These are phyloP conservation scores for Phytophthora cactorum DNA, from an alignment of 352 stramenopile genomes.

Conservation along the genomic window DNA sequence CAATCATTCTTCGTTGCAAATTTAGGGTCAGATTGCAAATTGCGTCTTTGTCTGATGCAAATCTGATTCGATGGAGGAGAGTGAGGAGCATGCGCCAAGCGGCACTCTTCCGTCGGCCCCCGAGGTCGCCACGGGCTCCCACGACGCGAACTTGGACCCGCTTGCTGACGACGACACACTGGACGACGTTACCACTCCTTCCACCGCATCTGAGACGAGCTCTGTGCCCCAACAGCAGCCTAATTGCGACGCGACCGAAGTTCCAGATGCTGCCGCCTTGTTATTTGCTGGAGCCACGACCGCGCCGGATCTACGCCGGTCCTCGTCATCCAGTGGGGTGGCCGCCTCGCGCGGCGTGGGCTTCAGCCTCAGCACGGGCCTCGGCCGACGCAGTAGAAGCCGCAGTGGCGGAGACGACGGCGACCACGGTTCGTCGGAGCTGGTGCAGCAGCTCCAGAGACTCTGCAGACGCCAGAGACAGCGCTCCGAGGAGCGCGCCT, in stretches of 20 bases:
- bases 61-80: conserved; percentile 36
- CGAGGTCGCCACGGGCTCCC: background rate
- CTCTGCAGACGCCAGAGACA: conserved; percentile 71
- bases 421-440: conserved; percentile 44
- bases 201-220: background rate
- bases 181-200: background rate
- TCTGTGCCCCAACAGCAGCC: conserved; percentile 30
- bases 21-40: conserved; percentile 10
- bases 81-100: background rate
- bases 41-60: conserved; percentile 12
- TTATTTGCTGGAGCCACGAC: conserved; percentile 12
- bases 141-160: conserved; percentile 16
- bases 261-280: conserved; percentile 2
- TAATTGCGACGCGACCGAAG: conserved; percentile 39
- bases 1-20: conserved; percentile 10
- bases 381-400: conserved; percentile 25
- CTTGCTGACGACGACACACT: conserved; percentile 1
- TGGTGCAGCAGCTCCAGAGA: conserved; percentile 65
- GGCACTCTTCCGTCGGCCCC: conserved; percentile 1
- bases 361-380: conserved; percentile 1
- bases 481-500: conserved; percentile 65
- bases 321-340: conserved; percentile 20
- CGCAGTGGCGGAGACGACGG: conserved; percentile 36
- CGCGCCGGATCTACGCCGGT: conserved; percentile 20
- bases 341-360: background rate